Conservation (phyloP, 306 rosid species). For the Delonix regia region DNA sequence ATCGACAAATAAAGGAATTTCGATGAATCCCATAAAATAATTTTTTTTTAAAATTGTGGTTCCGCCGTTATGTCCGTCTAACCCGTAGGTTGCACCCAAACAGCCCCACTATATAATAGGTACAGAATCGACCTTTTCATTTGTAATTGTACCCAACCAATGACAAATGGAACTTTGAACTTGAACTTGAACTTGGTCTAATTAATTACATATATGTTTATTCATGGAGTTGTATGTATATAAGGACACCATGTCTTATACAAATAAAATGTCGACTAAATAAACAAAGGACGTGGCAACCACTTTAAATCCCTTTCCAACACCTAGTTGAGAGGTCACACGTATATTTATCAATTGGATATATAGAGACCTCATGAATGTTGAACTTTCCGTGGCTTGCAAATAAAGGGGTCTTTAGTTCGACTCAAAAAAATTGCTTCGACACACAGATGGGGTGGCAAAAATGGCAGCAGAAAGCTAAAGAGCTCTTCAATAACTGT, state of each 20-base stretch:
- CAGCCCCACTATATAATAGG: slow-evolving; percentile 17
- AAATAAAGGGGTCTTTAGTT: slow-evolving; percentile 27
- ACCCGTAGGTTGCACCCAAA: slow-evolving; percentile 30
- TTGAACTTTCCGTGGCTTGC: slow-evolving; percentile 37
- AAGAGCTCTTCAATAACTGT: slow-evolving; percentile 35
- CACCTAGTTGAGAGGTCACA: slow-evolving; percentile 34
- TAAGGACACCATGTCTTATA: slow-evolving; percentile 31
- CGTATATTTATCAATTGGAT: background rate
- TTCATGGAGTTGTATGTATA: background rate
- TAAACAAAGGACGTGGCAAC: slow-evolving; percentile 62
- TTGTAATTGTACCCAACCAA: slow-evolving; percentile 35
- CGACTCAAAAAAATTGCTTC: slow-evolving; percentile 6
- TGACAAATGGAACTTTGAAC: background rate
- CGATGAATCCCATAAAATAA: background rate
- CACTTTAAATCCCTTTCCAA: slow-evolving; percentile 43
- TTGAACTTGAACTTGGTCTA: background rate
- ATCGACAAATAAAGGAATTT: background rate
- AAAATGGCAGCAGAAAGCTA: slow-evolving; percentile 33
- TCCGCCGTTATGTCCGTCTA: background rate
- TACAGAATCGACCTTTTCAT: background rate
- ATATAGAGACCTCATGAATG: slow-evolving; percentile 26
- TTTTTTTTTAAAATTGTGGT: background rate
- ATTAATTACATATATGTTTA: background rate
- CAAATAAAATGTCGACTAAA: slow-evolving; percentile 41
- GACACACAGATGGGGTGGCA: slow-evolving; percentile 41